Conservation (phyloP, 2,329 filamentous ascomycete species). For the Tolypocladium tundrense region DNA sequence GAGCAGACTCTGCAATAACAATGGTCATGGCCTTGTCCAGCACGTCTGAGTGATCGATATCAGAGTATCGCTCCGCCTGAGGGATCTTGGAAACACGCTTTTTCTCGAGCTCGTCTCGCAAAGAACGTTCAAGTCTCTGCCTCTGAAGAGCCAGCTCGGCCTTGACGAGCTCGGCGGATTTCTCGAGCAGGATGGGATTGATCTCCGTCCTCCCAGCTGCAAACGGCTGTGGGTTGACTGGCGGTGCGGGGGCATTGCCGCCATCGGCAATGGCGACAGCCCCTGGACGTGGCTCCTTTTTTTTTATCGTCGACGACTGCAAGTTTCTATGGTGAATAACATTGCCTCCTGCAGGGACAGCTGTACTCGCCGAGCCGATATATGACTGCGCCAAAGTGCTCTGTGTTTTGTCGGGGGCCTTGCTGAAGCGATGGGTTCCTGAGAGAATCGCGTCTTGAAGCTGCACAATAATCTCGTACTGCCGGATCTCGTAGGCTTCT, state of each 20-base stretch:
- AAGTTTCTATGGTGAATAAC: background rate
- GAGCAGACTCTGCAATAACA: slow-evolving; percentile 58
- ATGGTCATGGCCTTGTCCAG: slow-evolving; percentile 60
- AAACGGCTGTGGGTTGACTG: slow-evolving; percentile 17
- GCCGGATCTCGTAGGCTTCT: slow-evolving; percentile 46
- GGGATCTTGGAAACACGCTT: slow-evolving; percentile 33
- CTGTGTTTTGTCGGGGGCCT: slow-evolving; percentile 33
- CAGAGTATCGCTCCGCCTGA: slow-evolving; percentile 45
- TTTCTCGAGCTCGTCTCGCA: slow-evolving; percentile 71
- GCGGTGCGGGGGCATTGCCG: background rate
- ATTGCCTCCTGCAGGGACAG: slow-evolving; percentile 9
- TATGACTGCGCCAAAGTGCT: slow-evolving; percentile 10
- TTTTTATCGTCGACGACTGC: background rate
- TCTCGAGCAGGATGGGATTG: slow-evolving; percentile 74
- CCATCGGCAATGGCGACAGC: background rate
- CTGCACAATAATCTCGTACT: slow-evolving; percentile 72
- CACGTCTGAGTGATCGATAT: slow-evolving; percentile 64
- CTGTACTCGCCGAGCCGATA: background rate
- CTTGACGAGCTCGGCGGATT: slow-evolving; percentile 74
- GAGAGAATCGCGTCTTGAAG: slow-evolving; percentile 74
- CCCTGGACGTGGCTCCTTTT: background rate
- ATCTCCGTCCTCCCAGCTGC: slow-evolving; percentile 54
- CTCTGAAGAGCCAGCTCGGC: slow-evolving; percentile 74
- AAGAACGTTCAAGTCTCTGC: slow-evolving; percentile 64
- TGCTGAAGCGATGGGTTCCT: slow-evolving; percentile 60